Conservation (phyloP, 805 yeast species). For the Barnettozyma pratensis region DNA sequence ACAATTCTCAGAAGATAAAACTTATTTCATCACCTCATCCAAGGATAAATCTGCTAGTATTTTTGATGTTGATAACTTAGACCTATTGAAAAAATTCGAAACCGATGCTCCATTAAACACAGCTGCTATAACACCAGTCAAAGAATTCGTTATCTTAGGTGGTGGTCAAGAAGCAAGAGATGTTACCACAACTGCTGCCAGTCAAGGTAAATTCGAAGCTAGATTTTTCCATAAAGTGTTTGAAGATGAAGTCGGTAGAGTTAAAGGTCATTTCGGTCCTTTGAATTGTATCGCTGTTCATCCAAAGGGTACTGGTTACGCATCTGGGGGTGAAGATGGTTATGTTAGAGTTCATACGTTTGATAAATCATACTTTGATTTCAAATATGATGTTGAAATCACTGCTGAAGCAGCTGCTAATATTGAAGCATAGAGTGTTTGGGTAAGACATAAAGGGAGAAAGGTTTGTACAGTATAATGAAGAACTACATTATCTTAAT, state of each 20-base stretch:
- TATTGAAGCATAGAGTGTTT: conserved; percentile 5
- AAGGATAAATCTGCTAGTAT: conserved; percentile 84
- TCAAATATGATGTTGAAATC: conserved; percentile 86
- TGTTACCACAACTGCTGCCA: conserved; percentile 92
- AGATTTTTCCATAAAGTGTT: conserved; percentile 93
- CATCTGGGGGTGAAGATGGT: conserved; percentile 99
- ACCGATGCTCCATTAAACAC: conserved; percentile 94
- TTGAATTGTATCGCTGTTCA: conserved; percentile 89
- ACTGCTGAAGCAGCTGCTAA: conserved; percentile 48
- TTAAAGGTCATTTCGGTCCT: conserved; percentile 99
- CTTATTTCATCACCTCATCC: conserved; percentile 89
- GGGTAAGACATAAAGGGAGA: not conserved
- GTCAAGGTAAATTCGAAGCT: conserved; percentile 96
- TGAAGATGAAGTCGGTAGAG: conserved; percentile 94
- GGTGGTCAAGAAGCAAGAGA: conserved; percentile 99
- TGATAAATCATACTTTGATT: conserved; percentile 89
- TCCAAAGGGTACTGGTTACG: conserved; percentile 89
- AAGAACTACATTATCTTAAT: no score
- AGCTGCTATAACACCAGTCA: conserved; percentile 89
- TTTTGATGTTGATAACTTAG: conserved; percentile 71
- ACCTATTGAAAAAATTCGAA: conserved; percentile 64
- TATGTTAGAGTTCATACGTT: conserved; percentile 89
- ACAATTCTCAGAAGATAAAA: conserved; percentile 80
- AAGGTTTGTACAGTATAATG: not conserved
- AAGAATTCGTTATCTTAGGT: conserved; percentile 88